Evolutionary conservation across 140 eudicot genomes (phyloP), one percentile per base, ranked within the genome.

Genomic region (Cichorium intybus): DNA sequence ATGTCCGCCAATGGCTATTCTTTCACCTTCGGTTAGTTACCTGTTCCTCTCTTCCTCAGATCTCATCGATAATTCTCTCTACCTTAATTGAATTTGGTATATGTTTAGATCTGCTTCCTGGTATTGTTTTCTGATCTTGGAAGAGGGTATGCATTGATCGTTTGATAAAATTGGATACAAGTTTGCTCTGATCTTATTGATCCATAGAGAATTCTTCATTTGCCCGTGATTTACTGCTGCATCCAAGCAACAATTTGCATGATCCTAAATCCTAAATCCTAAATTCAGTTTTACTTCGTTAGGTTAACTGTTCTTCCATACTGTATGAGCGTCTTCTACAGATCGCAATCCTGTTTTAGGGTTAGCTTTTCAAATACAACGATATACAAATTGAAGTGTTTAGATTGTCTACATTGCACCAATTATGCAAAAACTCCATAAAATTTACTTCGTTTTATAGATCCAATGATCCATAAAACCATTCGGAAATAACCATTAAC

Each of bases 1-100:
- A 87, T 87, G 95, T 87, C 95, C 11, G 16, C 82, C 37, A 79
- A 68, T 52, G 95, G 95, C 35, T 87, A 78, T 46, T 79, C 86
- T 3, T 87, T 87, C 78, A 70, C 79, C 62, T 87, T 87, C 33
- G 95, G 95, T 84, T 20, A 75, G 78, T 76, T 41, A 23, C 50
- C 28, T 39, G 35, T 9, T 63, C 17, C 2, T 33, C 60, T 39
- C 18, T 9, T 60, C 17, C 2, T 33, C 60, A 41, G 75, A 69
- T 81, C 83, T 73, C 67, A 6, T 47, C 50, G 11, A 0, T 15
- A 33, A 26, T 14, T 64, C 33, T 56, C 17, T 50, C 2, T 59
- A 29, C 45, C 41, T 64, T 34, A 21, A 24, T 60, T 28, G 18
- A 6, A 5, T 59, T 62, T 6, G 31, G 7, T 17, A 8, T 50